Evolutionary conservation across 208 protist genomes (phyloP).

Genomic region (Cochliopodium minus): DNA sequence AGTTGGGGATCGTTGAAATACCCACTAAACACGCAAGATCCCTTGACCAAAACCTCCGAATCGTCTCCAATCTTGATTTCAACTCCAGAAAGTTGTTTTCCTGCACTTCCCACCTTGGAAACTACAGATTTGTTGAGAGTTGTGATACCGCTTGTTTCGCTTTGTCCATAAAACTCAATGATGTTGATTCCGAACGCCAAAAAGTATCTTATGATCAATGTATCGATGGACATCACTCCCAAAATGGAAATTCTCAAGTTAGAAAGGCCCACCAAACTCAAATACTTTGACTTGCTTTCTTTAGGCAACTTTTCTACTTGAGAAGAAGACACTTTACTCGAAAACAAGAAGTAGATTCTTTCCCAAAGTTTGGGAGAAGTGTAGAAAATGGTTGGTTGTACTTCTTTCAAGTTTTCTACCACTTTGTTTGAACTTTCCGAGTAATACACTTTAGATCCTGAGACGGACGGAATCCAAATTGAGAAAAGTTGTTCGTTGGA

Average conservation of each 20-base stretch:
- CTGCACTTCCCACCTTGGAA: constrained; percentile 8
- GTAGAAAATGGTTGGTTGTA: background rate
- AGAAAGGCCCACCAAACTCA: no score
- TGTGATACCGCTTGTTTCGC: no score
- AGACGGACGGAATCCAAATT: background rate
- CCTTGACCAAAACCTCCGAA: constrained; percentile 25
- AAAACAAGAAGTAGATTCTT: background rate
- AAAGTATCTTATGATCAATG: no score
- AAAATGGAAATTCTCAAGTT: no score
- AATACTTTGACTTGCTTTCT: no score
- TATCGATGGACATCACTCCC: no score
- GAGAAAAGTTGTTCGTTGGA: background rate
- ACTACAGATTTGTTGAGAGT: no score
- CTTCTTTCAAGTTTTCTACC: background rate
- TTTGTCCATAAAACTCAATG: no score
- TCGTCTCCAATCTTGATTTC: constrained; percentile 12
- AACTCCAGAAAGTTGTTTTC: background rate
- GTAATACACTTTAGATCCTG: background rate
- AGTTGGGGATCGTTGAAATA: constrained; percentile 19
- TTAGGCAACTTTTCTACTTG: no score
- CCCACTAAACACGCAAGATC: constrained; percentile 27
- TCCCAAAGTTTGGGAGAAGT: background rate
- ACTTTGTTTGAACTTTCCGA: background rate
- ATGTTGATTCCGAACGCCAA: no score
- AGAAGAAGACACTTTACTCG: no score